These are phyloP conservation scores for Rubroboletus satanas DNA, from an alignment of 768 basidiomycete genomes.

Conservation along the genomic window DNA sequence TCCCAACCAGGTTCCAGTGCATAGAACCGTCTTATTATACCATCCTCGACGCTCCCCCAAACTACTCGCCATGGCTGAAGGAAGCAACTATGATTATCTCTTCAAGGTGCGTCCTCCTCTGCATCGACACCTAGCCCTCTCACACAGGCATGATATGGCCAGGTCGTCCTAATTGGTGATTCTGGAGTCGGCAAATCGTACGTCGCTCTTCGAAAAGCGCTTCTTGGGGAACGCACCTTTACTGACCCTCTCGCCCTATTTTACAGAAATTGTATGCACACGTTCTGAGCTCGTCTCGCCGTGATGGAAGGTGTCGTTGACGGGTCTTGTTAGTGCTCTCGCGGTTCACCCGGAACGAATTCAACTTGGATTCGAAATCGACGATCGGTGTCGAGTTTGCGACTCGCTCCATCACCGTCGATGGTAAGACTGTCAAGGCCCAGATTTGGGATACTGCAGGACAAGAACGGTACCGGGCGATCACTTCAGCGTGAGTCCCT, in stretches of 20 bases:
- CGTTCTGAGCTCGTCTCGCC: not conserved
- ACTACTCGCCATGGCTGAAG: constrained; percentile 68
- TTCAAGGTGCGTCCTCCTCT: constrained; percentile 72
- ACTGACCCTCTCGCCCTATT: not conserved
- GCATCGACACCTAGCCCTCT: not conserved
- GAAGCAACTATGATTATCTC: constrained; percentile 96
- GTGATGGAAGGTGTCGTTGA: not conserved
- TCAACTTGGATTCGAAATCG: constrained; percentile 98
- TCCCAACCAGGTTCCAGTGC: constrained; percentile 2
- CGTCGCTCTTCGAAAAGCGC: constrained; percentile 36
- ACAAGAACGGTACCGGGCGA: constrained; percentile 96
- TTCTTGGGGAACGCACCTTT: not conserved
- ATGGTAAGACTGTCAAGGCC: constrained; percentile 94
- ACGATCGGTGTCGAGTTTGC: constrained; percentile 99
- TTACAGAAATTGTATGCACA: constrained; percentile 34
- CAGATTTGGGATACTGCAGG: constrained; percentile 99
- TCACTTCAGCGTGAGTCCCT: constrained; percentile 81
- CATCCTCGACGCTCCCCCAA: constrained; percentile 2
- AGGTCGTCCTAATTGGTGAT: constrained; percentile 99
- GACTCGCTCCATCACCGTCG: constrained; percentile 91
- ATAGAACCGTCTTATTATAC: constrained; percentile 10
- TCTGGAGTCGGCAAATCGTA: constrained; percentile 99
- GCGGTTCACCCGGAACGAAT: constrained; percentile 99
- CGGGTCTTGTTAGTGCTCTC: constrained; percentile 71
- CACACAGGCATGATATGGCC: not conserved